Conservation (phyloP, 1,284 basidiomycete species). For the Cutaneotrichosporon mucoides region DNA sequence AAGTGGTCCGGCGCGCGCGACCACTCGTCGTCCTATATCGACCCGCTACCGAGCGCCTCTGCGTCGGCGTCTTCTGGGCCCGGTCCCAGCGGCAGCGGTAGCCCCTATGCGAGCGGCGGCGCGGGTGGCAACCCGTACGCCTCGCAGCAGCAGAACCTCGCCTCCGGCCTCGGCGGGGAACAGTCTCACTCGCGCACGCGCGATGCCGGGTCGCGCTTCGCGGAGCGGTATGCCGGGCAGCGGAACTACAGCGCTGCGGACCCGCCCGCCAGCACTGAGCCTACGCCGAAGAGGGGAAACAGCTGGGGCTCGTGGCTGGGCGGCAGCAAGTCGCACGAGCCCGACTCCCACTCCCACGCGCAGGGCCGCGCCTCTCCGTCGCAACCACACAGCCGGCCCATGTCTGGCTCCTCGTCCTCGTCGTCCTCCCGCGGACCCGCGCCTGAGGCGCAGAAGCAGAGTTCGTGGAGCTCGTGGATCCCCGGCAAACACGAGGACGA, state of each 20-base stretch:
- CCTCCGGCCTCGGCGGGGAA: neutral
- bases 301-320: conserved; percentile 3
- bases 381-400: no score
- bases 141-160: neutral
- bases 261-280: neutral
- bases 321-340: neutral
- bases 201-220: conserved; percentile 1
- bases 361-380: neutral
- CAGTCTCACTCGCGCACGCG: neutral
- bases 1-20: conserved; percentile 6
- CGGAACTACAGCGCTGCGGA: neutral
- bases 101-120: neutral
- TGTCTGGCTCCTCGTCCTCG: neutral
- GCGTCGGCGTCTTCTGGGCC: neutral
- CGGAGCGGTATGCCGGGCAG: neutral
- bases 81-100: no score
- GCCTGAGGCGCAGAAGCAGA: neutral
- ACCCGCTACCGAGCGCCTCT: neutral
- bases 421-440: neutral
- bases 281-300: neutral
- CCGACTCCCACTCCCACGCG: neutral
- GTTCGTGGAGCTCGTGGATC: neutral
- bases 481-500: neutral
- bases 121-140: neutral
- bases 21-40: neutral